Percentiles rank a stretch among this genome's conserved stretches.
Evolutionary conservation across 306 rosid genomes (phyloP).

Genomic region (Rubus idaeus): DNA sequence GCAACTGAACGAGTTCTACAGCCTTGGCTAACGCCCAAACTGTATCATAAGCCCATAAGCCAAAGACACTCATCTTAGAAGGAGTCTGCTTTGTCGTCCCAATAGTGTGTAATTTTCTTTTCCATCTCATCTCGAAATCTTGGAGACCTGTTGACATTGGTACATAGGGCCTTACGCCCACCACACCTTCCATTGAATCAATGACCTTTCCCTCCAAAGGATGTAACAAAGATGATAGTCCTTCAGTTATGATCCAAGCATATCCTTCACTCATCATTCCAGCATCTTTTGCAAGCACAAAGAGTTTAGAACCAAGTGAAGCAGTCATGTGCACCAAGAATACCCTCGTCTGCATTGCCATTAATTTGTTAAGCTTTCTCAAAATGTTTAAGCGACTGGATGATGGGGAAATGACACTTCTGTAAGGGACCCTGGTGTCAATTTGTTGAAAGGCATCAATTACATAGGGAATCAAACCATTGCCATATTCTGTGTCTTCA

Average conservation of each 20-base stretch:
- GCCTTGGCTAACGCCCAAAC: conserved; percentile 27
- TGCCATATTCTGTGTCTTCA: conserved; percentile 42
- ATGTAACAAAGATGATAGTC: conserved; percentile 24
- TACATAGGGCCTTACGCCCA: conserved; percentile 36
- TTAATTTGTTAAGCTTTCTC: conserved; percentile 24
- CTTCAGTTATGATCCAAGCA: conserved; percentile 33
- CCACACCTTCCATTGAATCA: conserved; percentile 44
- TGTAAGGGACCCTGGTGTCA: conserved; percentile 13
- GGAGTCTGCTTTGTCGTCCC: not conserved
- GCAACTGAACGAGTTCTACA: conserved; percentile 1
- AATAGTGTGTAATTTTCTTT: not conserved
- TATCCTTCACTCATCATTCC: conserved; percentile 32
- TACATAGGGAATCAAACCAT: conserved; percentile 36
- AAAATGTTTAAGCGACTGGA: not conserved
- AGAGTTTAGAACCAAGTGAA: conserved; percentile 23
- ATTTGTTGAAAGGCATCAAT: conserved; percentile 26
- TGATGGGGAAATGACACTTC: conserved; percentile 26
- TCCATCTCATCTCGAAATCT: conserved; percentile 22
- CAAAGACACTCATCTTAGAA: conserved; percentile 16
- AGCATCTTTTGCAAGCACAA: conserved; percentile 21
- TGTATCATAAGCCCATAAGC: conserved; percentile 46
- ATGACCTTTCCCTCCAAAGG: not conserved
- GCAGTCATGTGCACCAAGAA: conserved; percentile 41
- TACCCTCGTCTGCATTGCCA: conserved; percentile 9
- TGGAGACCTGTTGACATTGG: conserved; percentile 4